phyloP scores from a whole-genome alignment of 208 protist species.

The Tritrichomonas foetus region DNA sequence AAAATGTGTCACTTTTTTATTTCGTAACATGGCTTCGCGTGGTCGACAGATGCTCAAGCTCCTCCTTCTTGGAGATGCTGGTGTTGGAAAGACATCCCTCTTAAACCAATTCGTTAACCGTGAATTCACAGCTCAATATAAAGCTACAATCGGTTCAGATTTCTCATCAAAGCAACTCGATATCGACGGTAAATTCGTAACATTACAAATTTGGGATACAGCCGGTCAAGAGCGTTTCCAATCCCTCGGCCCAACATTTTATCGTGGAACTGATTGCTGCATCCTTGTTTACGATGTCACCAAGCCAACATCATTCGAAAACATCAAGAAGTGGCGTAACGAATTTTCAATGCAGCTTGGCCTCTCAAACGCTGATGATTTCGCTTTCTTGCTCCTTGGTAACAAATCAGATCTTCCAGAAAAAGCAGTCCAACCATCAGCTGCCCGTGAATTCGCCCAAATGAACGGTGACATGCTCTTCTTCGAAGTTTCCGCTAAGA shows the following conservation, averaged over 20 bases:
- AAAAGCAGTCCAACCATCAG: background rate
- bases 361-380: slow-evolving; percentile 42
- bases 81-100: slow-evolving; percentile 55
- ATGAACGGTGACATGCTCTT: background rate
- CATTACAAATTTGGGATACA: slow-evolving; percentile 43
- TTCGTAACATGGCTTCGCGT: background rate
- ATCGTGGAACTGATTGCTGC: slow-evolving; percentile 58
- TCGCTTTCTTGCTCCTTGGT: slow-evolving; percentile 59
- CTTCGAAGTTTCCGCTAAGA: background rate
- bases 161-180: slow-evolving; percentile 61
- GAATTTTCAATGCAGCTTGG: slow-evolving; percentile 49
- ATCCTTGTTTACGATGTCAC: slow-evolving; percentile 60
- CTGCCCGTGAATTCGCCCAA: background rate
- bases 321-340: slow-evolving; percentile 53
- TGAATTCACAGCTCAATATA: slow-evolving; percentile 50
- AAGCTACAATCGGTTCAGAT: slow-evolving; percentile 64
- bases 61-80: slow-evolving; percentile 51
- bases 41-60: slow-evolving; percentile 14
- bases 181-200: slow-evolving; percentile 50
- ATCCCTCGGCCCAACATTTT: slow-evolving; percentile 57
- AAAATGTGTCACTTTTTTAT: too few relatives aligned
- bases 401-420: slow-evolving; percentile 58
- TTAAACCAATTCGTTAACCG: slow-evolving; percentile 49
- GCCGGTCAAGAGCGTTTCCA: slow-evolving; percentile 62
- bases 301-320: slow-evolving; percentile 52